Percentiles rank a stretch among this genome's conserved stretches.
phyloP scores from a whole-genome alignment of 2,329 filamentous ascomycete genomes.

The Cladosporium sp. region DNA sequence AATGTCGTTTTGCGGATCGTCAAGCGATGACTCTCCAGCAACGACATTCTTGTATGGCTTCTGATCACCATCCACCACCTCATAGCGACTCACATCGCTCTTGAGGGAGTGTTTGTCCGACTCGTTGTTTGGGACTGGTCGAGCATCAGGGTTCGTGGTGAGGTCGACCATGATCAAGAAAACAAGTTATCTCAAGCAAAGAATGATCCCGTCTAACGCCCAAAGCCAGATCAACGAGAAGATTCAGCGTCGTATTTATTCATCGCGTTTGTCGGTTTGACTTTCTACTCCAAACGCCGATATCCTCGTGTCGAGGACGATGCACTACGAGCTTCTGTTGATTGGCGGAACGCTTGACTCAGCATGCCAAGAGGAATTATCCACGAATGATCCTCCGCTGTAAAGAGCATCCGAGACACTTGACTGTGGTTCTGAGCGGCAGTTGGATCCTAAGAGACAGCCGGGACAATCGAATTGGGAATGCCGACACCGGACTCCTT shows the following conservation, averaged over 20 bases:
- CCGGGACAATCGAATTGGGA: background rate
- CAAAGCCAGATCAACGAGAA: background rate
- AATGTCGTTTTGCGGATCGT: background rate
- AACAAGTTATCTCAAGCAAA: background rate
- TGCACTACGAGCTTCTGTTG: background rate
- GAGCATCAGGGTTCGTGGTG: background rate
- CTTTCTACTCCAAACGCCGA: background rate
- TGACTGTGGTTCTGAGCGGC: too few relatives aligned
- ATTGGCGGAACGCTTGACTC: background rate
- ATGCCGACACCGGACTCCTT: background rate
- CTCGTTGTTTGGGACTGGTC: background rate
- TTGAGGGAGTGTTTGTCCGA: background rate
- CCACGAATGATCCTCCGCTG: background rate
- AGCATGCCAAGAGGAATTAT: background rate
- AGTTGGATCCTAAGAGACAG: background rate
- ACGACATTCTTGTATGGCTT: background rate
- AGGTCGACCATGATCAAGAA: background rate
- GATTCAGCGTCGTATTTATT: background rate
- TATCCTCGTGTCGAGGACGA: background rate
- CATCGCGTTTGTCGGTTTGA: background rate
- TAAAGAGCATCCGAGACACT: background rate
- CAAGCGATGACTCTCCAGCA: background rate
- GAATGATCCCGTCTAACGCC: background rate
- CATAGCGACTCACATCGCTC: slow-evolving; percentile 2
- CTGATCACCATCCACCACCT: background rate